These are phyloP conservation scores for Erysimum cheiranthoides DNA, from an alignment of 345 rosid species.

Conservation along the genomic window DNA sequence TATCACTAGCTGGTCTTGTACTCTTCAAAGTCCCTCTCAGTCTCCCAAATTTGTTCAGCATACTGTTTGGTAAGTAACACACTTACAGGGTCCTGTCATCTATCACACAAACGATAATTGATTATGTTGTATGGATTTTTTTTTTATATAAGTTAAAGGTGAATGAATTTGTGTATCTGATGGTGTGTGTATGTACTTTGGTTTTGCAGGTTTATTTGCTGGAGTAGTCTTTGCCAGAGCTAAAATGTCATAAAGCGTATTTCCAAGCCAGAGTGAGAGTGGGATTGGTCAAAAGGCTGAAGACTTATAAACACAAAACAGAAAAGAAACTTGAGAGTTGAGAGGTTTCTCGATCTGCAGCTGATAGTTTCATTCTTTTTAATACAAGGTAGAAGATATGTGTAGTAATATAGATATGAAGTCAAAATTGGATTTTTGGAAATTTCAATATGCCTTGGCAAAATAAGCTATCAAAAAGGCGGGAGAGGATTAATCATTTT, in stretches of 20 bases:
- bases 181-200: not conserved
- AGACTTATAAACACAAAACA: constrained; percentile 15
- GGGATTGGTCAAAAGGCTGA: constrained; percentile 21
- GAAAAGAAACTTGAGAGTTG: constrained; percentile 7
- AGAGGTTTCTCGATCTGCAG: constrained; percentile 16
- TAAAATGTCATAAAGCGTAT: constrained; percentile 72
- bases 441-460: not conserved
- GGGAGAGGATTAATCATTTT: not conserved
- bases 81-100: not conserved
- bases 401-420: constrained; percentile 11
- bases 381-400: constrained; percentile 22
- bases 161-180: not conserved
- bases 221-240: constrained; percentile 85
- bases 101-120: not conserved
- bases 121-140: not conserved
- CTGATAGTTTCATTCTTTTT: constrained; percentile 14
- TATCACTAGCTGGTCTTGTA: constrained; percentile 74
- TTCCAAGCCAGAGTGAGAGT: constrained; percentile 16
- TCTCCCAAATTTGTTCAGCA: constrained; percentile 75
- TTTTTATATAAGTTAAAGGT: not conserved
- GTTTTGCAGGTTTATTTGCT: constrained; percentile 76
- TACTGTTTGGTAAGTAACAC: constrained; percentile 72
- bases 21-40: constrained; percentile 86
- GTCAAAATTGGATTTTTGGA: not conserved
- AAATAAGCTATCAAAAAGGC: not conserved